phyloP scores from a whole-genome alignment of 257 asterid genomes.

The Perilla frutescens region DNA sequence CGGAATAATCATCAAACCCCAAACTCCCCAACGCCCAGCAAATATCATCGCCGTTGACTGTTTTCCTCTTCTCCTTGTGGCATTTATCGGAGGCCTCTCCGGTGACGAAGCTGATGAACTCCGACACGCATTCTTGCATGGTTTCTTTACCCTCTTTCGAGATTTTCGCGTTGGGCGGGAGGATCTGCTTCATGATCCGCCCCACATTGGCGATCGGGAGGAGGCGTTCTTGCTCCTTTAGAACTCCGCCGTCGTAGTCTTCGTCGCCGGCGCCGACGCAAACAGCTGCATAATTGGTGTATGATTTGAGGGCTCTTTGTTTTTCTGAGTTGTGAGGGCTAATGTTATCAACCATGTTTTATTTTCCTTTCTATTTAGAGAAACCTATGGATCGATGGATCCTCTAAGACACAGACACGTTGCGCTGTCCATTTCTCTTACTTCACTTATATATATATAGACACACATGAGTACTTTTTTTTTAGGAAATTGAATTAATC shows the following conservation, averaged over 20 bases:
- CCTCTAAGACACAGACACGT: constrained; percentile 49
- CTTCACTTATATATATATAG: constrained; percentile 34
- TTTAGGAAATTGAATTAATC: no score
- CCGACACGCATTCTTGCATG: constrained; percentile 66
- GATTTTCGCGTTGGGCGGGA: constrained; percentile 63
- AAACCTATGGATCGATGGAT: background rate
- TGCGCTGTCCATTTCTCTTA: constrained; percentile 17
- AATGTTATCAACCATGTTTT: constrained; percentile 39
- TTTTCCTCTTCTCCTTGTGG: constrained; percentile 57
- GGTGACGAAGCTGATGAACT: constrained; percentile 69
- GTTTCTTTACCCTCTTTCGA: constrained; percentile 63
- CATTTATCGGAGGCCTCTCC: constrained; percentile 67
- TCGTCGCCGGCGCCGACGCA: background rate
- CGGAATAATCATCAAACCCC: constrained; percentile 57
- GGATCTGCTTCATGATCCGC: constrained; percentile 62
- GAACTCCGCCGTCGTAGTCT: background rate
- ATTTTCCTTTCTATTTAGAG: constrained; percentile 25
- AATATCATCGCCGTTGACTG: constrained; percentile 62
- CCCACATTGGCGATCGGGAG: constrained; percentile 65
- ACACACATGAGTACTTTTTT: background rate
- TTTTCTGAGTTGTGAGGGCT: constrained; percentile 21
- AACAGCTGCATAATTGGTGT: background rate
- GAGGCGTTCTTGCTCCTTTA: constrained; percentile 55
- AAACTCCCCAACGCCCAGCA: constrained; percentile 57
- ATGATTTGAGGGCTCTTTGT: background rate